Evolutionary conservation across 768 basidiomycete genomes (phyloP).

Genomic region (Gautieria morchelliformis): DNA sequence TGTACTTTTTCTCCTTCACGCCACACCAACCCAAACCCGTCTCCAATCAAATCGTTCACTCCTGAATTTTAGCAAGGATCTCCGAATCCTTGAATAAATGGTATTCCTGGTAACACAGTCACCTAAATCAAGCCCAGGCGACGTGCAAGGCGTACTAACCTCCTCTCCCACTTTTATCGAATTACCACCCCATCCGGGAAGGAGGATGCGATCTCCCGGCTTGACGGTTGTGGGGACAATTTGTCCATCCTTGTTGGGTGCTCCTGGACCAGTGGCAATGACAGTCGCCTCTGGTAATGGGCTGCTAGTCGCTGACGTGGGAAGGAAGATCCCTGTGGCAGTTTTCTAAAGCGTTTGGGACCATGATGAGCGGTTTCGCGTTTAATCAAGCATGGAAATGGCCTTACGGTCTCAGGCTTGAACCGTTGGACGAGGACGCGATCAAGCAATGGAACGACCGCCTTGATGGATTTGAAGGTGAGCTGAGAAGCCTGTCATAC

Average conservation of each 20-base stretch:
- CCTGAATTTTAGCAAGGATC: conserved; percentile 93
- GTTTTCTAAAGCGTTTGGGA: conserved; percentile 66
- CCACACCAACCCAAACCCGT: neutral
- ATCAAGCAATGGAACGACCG: conserved; percentile 86
- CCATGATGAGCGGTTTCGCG: neutral
- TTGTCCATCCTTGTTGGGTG: conserved; percentile 77
- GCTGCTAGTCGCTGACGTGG: conserved; percentile 72
- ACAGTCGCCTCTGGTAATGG: conserved; percentile 97
- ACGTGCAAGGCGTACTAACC: conserved; percentile 36
- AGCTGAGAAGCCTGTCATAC: conserved; percentile 63
- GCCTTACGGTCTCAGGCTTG: conserved; percentile 86
- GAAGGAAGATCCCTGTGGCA: conserved; percentile 91
- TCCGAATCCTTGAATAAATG: conserved; percentile 90
- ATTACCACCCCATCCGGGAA: conserved; percentile 96
- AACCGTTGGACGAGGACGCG: conserved; percentile 95
- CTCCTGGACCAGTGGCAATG: conserved; percentile 91
- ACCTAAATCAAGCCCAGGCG: neutral
- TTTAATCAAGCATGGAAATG: neutral
- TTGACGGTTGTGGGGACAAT: conserved; percentile 69
- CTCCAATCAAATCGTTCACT: conserved; percentile 35
- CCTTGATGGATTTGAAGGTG: conserved; percentile 92
- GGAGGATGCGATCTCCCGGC: conserved; percentile 84
- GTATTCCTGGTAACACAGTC: conserved; percentile 58
- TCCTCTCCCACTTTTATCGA: conserved; percentile 96
- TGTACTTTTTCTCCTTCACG: neutral